These are phyloP conservation scores for Rosellinia necatrix DNA, from an alignment of 2,329 filamentous ascomycete genomes.

Conservation along the genomic window DNA sequence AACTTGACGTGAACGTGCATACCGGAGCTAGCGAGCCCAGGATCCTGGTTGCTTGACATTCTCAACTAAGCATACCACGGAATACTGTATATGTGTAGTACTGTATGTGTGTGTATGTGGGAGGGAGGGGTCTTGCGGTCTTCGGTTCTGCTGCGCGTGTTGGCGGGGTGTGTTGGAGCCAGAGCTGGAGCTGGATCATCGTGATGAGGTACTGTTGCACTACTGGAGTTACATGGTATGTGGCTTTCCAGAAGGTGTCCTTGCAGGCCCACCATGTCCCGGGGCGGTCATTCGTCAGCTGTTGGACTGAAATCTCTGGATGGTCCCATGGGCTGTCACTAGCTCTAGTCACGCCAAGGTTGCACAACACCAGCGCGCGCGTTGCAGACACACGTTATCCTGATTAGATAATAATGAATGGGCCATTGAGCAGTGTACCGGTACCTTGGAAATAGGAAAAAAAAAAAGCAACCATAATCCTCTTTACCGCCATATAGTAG, in stretches of 20 bases:
- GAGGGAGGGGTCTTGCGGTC: background rate
- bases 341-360: conserved; percentile 19
- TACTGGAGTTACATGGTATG: background rate
- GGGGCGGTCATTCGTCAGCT: conserved; percentile 14
- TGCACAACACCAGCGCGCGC: conserved; percentile 24
- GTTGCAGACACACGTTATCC: conserved; percentile 15
- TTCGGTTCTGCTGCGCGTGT: background rate
- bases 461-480: background rate
- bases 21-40: conserved; percentile 7
- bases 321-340: conserved; percentile 25
- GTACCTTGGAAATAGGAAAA: conserved; percentile 3
- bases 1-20: background rate
- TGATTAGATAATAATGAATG: conserved; percentile 31
- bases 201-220: background rate
- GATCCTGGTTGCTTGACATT: background rate
- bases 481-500: background rate
- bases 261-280: conserved; percentile 7
- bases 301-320: conserved; percentile 23
- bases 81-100: no score
- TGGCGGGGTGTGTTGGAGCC: conserved; percentile 11
- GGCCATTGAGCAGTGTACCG: no score
- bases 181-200: background rate
- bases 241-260: conserved; percentile 17
- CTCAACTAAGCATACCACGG: conserved; percentile 1
- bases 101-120: no score